These are phyloP conservation scores for Lomentospora prolificans DNA, from an alignment of 2,329 filamentous ascomycete species.

Conservation along the genomic window DNA sequence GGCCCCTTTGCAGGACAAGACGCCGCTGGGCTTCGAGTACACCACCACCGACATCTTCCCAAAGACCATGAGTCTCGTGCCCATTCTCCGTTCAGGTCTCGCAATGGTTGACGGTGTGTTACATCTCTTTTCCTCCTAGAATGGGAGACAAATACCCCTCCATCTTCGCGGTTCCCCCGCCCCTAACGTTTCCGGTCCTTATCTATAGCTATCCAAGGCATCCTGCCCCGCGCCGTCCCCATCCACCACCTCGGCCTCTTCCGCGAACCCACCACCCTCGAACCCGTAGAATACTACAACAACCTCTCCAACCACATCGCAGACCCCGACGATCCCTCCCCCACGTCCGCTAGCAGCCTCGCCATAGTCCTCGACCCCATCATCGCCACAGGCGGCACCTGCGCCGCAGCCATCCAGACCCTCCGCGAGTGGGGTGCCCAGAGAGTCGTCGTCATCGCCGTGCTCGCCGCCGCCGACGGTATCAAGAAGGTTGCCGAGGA, in stretches of 20 bases:
- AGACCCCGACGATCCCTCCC: conserved; percentile 23
- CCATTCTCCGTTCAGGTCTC: conserved; percentile 84
- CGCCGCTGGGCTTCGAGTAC: conserved; percentile 71
- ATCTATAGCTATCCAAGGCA: conserved; percentile 50
- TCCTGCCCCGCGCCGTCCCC: conserved; percentile 71
- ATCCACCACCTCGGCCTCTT: conserved; percentile 93
- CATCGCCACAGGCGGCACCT: conserved; percentile 87
- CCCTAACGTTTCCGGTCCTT: no score
- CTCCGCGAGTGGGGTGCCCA: conserved; percentile 85
- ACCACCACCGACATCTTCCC: conserved; percentile 54
- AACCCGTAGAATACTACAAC: conserved; percentile 96
- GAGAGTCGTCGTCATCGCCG: conserved; percentile 63
- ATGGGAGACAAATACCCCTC: no score
- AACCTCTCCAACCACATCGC: conserved; percentile 71
- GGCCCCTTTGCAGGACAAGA: conserved; percentile 49
- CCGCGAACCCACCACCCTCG: conserved; percentile 76
- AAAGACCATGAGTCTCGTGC: conserved; percentile 66
- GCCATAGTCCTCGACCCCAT: conserved; percentile 86
- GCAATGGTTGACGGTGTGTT: conserved; percentile 74
- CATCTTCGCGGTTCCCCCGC: not conserved
- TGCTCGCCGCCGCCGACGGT: conserved; percentile 66
- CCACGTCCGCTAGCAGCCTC: conserved; percentile 35
- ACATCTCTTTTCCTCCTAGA: not conserved
- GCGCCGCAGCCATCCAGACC: conserved; percentile 80
- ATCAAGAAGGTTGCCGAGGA: conserved; percentile 60